Evolutionary conservation across 257 asterid species (phyloP).

Genomic region (Agastache rugosa): DNA sequence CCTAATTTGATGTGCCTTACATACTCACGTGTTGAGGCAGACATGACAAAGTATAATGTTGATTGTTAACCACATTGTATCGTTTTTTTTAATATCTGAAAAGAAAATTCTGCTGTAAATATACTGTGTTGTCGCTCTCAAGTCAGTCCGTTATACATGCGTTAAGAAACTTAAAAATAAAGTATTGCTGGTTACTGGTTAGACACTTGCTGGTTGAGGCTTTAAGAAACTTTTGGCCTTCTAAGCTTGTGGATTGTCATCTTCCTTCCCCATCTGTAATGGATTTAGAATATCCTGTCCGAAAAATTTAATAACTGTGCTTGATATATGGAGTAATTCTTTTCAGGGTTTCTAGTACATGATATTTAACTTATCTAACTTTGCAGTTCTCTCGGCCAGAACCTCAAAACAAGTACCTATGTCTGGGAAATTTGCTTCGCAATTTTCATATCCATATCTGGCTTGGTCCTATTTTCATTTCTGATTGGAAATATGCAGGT

Average conservation of each 20-base stretch:
- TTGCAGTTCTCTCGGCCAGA: conserved; percentile 90
- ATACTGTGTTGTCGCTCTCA: too few relatives aligned
- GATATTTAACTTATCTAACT: conserved; percentile 14
- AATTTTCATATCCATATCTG: conserved; percentile 78
- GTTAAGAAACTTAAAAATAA: too few relatives aligned
- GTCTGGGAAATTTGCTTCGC: conserved; percentile 90
- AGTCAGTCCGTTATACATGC: too few relatives aligned
- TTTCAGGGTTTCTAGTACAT: not conserved
- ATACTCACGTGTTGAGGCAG: not conserved
- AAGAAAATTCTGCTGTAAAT: too few relatives aligned
- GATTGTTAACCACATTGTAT: not conserved
- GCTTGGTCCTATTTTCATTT: conserved; percentile 80
- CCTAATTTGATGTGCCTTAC: conserved; percentile 20
- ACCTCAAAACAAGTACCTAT: conserved; percentile 78
- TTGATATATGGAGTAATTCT: not conserved
- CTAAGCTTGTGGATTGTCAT: too few relatives aligned
- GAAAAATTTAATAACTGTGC: not conserved
- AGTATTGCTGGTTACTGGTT: too few relatives aligned
- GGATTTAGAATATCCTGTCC: not conserved
- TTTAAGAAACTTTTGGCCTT: too few relatives aligned
- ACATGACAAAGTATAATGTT: not conserved
- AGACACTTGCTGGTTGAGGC: too few relatives aligned
- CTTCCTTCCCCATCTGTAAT: too few relatives aligned
- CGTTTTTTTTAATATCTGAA: too few relatives aligned
- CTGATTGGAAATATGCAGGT: conserved; percentile 97